Conservation (phyloP, 140 eudicot genomes). For the Oenanthe javanica region DNA sequence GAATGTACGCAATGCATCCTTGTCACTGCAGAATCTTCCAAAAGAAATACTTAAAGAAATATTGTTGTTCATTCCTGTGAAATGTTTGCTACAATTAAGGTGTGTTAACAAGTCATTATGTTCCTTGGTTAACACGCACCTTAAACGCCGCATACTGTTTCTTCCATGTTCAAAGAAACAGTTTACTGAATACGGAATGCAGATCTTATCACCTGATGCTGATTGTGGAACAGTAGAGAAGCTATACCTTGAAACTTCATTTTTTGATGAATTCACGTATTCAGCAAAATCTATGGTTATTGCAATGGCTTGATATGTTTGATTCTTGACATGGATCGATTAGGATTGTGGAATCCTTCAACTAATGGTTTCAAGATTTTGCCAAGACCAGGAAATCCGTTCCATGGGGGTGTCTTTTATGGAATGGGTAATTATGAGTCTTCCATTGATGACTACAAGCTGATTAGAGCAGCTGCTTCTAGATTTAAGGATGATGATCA, state of each 20-base stretch:
- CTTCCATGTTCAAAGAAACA: conserved; percentile 4
- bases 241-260: neutral
- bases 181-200: neutral
- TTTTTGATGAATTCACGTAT: neutral
- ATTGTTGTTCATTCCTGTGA: neutral
- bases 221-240: conserved; percentile 8
- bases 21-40: neutral
- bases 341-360: conserved; percentile 7
- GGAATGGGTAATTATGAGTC: conserved; percentile 3
- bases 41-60: neutral
- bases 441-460: conserved; percentile 3
- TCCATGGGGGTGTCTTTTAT: conserved; percentile 12
- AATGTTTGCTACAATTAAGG: conserved; percentile 1
- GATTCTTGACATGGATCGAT: conserved; percentile 5
- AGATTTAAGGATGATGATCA: neutral
- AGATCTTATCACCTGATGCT: neutral
- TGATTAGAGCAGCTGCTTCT: conserved; percentile 13
- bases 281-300: conserved; percentile 4
- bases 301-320: conserved; percentile 5
- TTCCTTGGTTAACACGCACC: conserved; percentile 6
- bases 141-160: conserved; percentile 4
- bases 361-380: neutral
- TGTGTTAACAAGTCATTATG: neutral
- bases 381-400: conserved; percentile 5
- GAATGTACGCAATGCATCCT: neutral